phyloP scores from a whole-genome alignment of 2,329 filamentous ascomycete genomes.

The Fusarium sp. region DNA sequence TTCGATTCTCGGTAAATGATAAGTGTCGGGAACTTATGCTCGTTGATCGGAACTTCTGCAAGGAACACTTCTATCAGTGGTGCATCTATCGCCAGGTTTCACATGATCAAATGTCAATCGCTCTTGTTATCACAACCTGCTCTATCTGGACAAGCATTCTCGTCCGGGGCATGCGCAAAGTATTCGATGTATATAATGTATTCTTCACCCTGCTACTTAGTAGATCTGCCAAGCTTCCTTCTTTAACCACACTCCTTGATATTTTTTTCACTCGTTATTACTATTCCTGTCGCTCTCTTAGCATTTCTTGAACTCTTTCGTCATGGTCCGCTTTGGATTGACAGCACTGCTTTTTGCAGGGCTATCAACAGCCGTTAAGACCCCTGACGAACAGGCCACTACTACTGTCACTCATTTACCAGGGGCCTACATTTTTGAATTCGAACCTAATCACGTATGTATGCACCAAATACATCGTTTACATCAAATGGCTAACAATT shows the following conservation, averaged over 20 bases:
- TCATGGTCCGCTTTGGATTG: constrained; percentile 34
- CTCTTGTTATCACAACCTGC: not conserved
- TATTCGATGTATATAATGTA: constrained; percentile 18
- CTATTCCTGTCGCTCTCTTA: constrained; percentile 18
- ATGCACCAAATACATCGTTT: not conserved
- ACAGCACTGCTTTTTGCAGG: constrained; percentile 37
- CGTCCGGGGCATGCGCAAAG: not conserved
- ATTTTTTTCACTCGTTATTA: constrained; percentile 6
- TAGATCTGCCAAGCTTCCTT: constrained; percentile 15
- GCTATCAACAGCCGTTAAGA: constrained; percentile 18
- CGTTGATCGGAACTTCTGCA: constrained; percentile 4
- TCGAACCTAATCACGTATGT: constrained; percentile 64
- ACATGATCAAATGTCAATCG: not conserved
- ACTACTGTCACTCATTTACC: constrained; percentile 44
- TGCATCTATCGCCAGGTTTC: constrained; percentile 1
- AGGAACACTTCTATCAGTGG: not conserved
- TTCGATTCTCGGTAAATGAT: not conserved
- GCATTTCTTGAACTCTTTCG: constrained; percentile 3
- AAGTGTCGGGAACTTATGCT: constrained; percentile 5
- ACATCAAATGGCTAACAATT: not conserved
- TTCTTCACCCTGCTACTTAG: not conserved
- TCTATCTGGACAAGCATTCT: not conserved
- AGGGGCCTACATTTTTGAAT: constrained; percentile 68
- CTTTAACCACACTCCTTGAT: constrained; percentile 16
- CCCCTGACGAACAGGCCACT: constrained; percentile 1